Percentiles rank a stretch among this genome's conserved stretches.
Conservation (phyloP, 2,329 filamentous ascomycete species). For the Alternaria postmessia region DNA sequence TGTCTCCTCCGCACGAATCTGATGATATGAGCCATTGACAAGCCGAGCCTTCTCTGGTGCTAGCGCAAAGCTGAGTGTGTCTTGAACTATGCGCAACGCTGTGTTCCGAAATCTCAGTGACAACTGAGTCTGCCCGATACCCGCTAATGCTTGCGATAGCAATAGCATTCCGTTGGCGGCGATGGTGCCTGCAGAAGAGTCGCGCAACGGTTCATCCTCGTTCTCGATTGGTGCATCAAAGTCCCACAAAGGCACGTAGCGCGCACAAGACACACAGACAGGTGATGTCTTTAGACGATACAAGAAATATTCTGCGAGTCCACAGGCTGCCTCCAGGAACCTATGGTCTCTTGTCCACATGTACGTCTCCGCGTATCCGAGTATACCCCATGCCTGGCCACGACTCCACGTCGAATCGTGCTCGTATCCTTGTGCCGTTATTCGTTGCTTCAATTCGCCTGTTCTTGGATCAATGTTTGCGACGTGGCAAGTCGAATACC, state of each 20-base stretch:
- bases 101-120: slow-evolving; percentile 23
- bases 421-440: slow-evolving; percentile 56
- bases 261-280: slow-evolving; percentile 15
- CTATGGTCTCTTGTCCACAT: slow-evolving; percentile 51
- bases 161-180: slow-evolving; percentile 50
- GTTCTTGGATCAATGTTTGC: slow-evolving; percentile 54
- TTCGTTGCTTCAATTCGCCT: slow-evolving; percentile 43
- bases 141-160: slow-evolving; percentile 24
- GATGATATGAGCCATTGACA: slow-evolving; percentile 19
- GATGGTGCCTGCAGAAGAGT: slow-evolving; percentile 54
- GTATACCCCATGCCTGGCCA: slow-evolving; percentile 58
- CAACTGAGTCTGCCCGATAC: slow-evolving; percentile 47
- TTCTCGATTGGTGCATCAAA: slow-evolving; percentile 55
- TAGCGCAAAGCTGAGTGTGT: slow-evolving; percentile 36
- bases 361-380: slow-evolving; percentile 55
- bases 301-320: slow-evolving; percentile 56
- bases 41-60: slow-evolving; percentile 31
- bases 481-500: slow-evolving; percentile 51
- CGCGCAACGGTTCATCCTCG: slow-evolving; percentile 43
- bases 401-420: slow-evolving; percentile 55
- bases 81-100: slow-evolving; percentile 26
- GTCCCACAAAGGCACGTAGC: slow-evolving; percentile 56
- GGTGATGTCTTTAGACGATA: slow-evolving; percentile 44
- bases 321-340: slow-evolving; percentile 54
- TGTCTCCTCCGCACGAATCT: slow-evolving; percentile 26